phyloP scores from a whole-genome alignment of 2,329 filamentous ascomycete genomes.

The Stachybotrys chartarum region DNA sequence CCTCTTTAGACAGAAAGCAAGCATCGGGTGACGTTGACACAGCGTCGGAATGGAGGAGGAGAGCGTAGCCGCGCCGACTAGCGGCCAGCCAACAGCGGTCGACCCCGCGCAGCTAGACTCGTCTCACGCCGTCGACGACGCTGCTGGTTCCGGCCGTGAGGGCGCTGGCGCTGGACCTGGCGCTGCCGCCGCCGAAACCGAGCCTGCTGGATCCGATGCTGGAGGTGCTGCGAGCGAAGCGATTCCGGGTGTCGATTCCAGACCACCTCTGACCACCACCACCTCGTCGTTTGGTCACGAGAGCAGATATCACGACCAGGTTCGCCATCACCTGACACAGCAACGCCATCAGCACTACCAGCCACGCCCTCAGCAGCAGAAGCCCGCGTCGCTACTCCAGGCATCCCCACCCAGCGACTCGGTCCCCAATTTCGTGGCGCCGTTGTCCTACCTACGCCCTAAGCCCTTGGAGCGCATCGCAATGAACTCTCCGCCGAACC shows the following conservation, averaged over 20 bases:
- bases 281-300: background rate
- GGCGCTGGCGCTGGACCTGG: background rate
- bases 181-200: background rate
- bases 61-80: background rate
- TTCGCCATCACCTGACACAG: background rate
- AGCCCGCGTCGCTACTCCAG: background rate
- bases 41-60: constrained; percentile 1
- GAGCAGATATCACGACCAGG: background rate
- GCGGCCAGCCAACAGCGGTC: background rate
- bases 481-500: constrained; percentile 17
- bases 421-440: constrained; percentile 51
- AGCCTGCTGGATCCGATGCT: background rate
- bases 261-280: background rate
- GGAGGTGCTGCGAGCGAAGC: background rate
- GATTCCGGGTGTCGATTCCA: background rate
- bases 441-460: constrained; percentile 49
- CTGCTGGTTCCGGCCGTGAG: background rate
- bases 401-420: constrained; percentile 9
- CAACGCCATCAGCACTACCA: background rate
- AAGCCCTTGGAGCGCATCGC: constrained; percentile 24
- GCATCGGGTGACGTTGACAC: background rate
- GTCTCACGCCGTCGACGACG: background rate
- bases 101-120: background rate
- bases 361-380: background rate
- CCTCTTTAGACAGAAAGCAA: background rate